Evolutionary conservation across 1,139 yeast genomes (phyloP).

Genomic region (Protomyces macrosporus): DNA sequence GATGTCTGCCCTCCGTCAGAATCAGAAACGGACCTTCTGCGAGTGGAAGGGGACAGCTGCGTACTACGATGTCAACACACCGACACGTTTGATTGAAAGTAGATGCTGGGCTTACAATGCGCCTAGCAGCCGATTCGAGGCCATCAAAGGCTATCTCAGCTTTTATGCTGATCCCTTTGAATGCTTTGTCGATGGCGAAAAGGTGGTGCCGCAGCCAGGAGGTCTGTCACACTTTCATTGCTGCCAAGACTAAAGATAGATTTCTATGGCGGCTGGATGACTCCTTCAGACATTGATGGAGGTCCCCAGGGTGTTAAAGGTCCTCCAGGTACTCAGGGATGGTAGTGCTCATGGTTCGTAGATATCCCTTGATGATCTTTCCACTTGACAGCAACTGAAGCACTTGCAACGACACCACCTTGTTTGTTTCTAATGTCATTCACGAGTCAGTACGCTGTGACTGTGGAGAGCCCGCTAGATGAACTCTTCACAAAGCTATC

Average conservation of each 20-base stretch:
- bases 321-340: constrained; percentile 19
- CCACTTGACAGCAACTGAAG: too few relatives aligned
- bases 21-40: constrained; percentile 6
- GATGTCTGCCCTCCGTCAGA: constrained; percentile 7
- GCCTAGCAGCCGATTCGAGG: constrained; percentile 5
- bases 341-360: neutral
- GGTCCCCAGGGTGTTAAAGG: constrained; percentile 21
- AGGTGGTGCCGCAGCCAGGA: constrained; percentile 17
- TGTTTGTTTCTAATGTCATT: neutral
- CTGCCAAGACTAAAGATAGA: neutral
- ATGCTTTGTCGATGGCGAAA: constrained; percentile 18
- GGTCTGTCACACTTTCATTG: neutral
- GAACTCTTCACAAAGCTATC: neutral
- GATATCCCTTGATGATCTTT: too few relatives aligned
- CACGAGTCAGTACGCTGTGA: neutral
- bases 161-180: constrained; percentile 24
- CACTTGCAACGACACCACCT: too few relatives aligned
- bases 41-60: constrained; percentile 22
- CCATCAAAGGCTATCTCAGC: constrained; percentile 19
- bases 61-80: constrained; percentile 1
- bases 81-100: neutral
- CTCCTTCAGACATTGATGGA: constrained; percentile 9
- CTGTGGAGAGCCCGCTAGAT: neutral
- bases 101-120: constrained; percentile 19
- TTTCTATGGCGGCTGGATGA: constrained; percentile 18